phyloP scores from a whole-genome alignment of 352 stramenopile species.

The Phytophthora syringae region DNA sequence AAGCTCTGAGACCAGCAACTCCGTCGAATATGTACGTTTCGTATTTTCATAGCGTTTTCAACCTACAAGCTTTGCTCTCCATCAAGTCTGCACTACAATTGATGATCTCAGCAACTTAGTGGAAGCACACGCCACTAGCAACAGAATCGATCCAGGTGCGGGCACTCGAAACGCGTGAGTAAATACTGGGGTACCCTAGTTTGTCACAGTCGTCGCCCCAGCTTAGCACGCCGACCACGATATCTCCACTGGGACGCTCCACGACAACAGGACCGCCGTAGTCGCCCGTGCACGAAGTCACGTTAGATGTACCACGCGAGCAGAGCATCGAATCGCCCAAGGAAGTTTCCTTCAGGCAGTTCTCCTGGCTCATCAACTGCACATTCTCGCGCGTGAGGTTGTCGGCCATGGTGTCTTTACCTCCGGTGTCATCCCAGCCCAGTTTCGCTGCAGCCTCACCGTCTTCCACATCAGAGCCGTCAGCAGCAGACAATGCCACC shows the following conservation, averaged over 20 bases:
- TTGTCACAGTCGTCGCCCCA: constrained; percentile 55
- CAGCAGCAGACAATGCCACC: constrained; percentile 24
- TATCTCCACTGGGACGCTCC: constrained; percentile 18
- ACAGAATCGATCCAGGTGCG: constrained; percentile 38
- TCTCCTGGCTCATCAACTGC: constrained; percentile 34
- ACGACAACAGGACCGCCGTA: constrained; percentile 51
- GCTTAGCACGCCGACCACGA: constrained; percentile 50
- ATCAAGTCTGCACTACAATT: not conserved
- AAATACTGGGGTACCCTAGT: constrained; percentile 48
- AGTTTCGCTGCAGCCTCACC: constrained; percentile 33
- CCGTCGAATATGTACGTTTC: not conserved
- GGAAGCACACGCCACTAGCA: constrained; percentile 11
- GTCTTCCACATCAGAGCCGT: constrained; percentile 17
- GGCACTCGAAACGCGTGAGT: constrained; percentile 47
- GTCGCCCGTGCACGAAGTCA: constrained; percentile 55
- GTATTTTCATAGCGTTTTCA: not conserved
- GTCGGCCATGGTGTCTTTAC: constrained; percentile 16
- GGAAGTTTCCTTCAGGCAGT: constrained; percentile 28
- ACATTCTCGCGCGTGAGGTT: constrained; percentile 41
- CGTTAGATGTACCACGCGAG: constrained; percentile 33
- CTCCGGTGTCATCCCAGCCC: constrained; percentile 33
- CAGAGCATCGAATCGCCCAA: constrained; percentile 50
- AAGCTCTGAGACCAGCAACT: not conserved
- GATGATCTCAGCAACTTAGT: not conserved
- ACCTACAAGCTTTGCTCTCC: not conserved